Evolutionary conservation across 169 alveolate species (phyloP), one percentile per base, ranked within the genome.

Genomic region (Theileria sp.): DNA sequence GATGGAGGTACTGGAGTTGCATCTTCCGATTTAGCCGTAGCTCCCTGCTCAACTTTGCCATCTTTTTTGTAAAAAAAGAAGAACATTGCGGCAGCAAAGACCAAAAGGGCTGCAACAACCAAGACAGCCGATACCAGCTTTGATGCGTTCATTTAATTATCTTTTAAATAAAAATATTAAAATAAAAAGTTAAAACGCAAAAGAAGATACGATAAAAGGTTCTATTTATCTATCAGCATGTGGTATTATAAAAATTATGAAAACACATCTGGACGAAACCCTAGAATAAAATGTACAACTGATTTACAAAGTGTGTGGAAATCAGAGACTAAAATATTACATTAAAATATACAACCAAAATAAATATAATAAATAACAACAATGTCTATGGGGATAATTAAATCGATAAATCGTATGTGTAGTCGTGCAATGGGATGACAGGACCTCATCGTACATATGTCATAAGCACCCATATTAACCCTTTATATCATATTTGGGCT

Each of bases 321-420:
- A 44, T 44, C 54, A 44, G 54, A 44, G 54, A 13, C 17, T 13
- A 44, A 44, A 44, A 44, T 15, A 44, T 10, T 44, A 44, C 19
- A 44, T 44, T 44, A 44, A 44, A 44, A 44, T 44, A 44, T 44
- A 44, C 54, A 25, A 9, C 26, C 34, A 58, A 58, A 21, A 25
- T 25, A 58, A 58, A 8, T 21, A 25, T 58, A 58, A 21, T 21
- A 58, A 58, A 58, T 58, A 58, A 58, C 67, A 58, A 58, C 67
- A 25, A 21, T 58, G 67, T 58, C 54, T 58, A 58, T 58, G 67
- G 67, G 67, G 67, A 58, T 21, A 58, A 25, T 58, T 19, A 21
- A 3, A 21, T 58, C 54, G 36, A 21, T 25, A 58, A 25, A 8
- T n/a, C 34, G 28, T 8, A 58, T 58, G 67, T 58, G 67, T 58